Evolutionary conservation across 2,329 filamentous ascomycete species (phyloP), one percentile per base, ranked within the genome.

Genomic region (Trichoderma endophyticum): DNA sequence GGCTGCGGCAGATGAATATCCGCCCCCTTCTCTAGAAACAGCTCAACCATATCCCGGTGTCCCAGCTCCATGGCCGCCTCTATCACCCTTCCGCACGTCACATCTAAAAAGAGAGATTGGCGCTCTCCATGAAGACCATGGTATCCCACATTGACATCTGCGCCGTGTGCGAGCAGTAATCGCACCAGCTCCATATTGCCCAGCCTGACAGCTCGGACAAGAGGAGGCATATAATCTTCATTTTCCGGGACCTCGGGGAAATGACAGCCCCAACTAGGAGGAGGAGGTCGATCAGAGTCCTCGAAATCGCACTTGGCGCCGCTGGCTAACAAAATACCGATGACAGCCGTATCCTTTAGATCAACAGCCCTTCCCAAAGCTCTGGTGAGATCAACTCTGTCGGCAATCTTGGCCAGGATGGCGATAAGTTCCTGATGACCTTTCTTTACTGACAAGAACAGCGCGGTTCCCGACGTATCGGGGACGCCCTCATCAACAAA

Each of bases 21-120:
- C 34, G 67, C 67, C 34, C 36, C 67, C 21, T 21, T 34, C n/a
- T 60, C 67, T 8, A 70, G 57, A 12, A 70, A 54, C n/a, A 70
- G 9, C 24, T 32, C 26, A 43, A 62, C 36, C 24, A 70, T 21
- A 6, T 62, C 28, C 4, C 18, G n/a, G 30, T 60, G 63, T 67
- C 34, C 63, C 28, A 62, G n/a, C 34, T 60, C 56, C 64, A 62
- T 48, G 24, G 61, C 51, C 43, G 62, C 43, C 32, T 70, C 36
- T 43, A 57, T 69, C 51, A 28, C 28, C 21, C 64, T 59, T 39
- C 51, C 51, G 32, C 51, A 68, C n/a, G 0, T n/a, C 24, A 39
- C 11, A 18, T 68, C 11, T 14, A 39, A 21, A 12, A n/a, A n/a
- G 43, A 3, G 9, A 51, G n/a, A 51, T 21, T 0, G n/a, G 18